Evolutionary conservation across 2,329 filamentous ascomycete genomes (phyloP), one percentile per base, ranked within the genome.

Genomic region (Alternaria metachromatica): DNA sequence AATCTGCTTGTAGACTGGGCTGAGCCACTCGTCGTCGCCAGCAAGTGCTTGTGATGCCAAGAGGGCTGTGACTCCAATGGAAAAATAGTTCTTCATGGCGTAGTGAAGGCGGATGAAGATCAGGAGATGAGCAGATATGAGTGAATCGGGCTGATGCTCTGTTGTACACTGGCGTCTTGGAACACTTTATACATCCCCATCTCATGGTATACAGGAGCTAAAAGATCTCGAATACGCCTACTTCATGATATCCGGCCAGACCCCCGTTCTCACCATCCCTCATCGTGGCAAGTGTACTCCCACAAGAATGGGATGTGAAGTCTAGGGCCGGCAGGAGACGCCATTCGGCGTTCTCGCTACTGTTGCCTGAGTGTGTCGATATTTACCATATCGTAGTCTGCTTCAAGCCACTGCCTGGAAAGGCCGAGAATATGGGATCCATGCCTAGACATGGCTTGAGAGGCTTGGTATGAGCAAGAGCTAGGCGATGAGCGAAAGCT

Each of bases 1-100:
- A 37, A 82, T 75, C 58, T 75, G 66, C 21, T 72, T 70, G 63
- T 81, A 82, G 11, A 72, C 75, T 1, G 80, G 79, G 43, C 74
- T 76, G 25, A 73, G 44, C 72, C 72, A 76, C 11, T 73, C 43
- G 41, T 67, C 48, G 46, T 74, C 72, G 23, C 66, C 69, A 25
- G 70, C 72, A 18, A 71, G 45, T 28, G 62, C 65, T 21, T 66
- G 64, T 12, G 58, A 64, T 48, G 62, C 67, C 30, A 71, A 54
- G 18, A 70, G 43, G 23, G 67, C 67, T n/a, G 60, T 58, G 43
- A 64, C 23, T 44, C 58, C 62, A 50, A 70, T 37, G 18, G 62
- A 59, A 50, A 69, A 33, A 44, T 66, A 67, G 18, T 33, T 62
- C 30, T 58, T 66, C 70, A 72, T 72, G 23, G 26, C 68, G 55